Evolutionary conservation across 208 protist species (phyloP).

Genomic region (Trypanosomatidae sp.): DNA sequence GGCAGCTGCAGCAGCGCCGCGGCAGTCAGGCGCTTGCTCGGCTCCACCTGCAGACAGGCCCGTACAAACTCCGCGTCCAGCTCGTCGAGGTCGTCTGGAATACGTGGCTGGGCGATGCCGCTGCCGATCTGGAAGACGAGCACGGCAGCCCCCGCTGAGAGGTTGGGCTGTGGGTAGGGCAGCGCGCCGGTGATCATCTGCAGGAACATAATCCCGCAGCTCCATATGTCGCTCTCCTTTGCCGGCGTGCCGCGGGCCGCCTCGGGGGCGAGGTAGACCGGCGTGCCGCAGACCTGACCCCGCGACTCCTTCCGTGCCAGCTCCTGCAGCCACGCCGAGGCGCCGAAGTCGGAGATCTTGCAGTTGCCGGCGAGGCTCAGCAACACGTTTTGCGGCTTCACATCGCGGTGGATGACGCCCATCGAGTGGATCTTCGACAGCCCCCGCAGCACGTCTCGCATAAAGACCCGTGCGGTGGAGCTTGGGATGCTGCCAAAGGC

Average conservation of each 20-base stretch:
- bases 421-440: constrained; percentile 83
- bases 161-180: constrained; percentile 64
- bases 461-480: constrained; percentile 67
- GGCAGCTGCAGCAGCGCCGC: constrained; percentile 63
- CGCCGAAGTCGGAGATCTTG: constrained; percentile 93
- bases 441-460: constrained; percentile 81
- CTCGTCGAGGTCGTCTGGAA: constrained; percentile 63
- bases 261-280: constrained; percentile 89
- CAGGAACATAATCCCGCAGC: constrained; percentile 86
- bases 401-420: constrained; percentile 86
- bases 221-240: constrained; percentile 86
- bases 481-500: constrained; percentile 73
- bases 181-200: constrained; percentile 81
- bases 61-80: constrained; percentile 68
- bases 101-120: constrained; percentile 54
- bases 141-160: constrained; percentile 40
- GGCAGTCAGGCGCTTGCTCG: constrained; percentile 51
- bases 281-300: constrained; percentile 73
- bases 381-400: constrained; percentile 93
- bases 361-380: constrained; percentile 72
- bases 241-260: constrained; percentile 67
- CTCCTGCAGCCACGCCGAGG: constrained; percentile 74
- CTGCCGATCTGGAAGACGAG: constrained; percentile 83
- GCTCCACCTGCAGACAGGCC: constrained; percentile 56
- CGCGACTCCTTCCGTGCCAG: constrained; percentile 55